Base-by-base conservation (phyloP, 2,329 filamentous ascomycete species). In the Basipetospora sp. region DNA sequence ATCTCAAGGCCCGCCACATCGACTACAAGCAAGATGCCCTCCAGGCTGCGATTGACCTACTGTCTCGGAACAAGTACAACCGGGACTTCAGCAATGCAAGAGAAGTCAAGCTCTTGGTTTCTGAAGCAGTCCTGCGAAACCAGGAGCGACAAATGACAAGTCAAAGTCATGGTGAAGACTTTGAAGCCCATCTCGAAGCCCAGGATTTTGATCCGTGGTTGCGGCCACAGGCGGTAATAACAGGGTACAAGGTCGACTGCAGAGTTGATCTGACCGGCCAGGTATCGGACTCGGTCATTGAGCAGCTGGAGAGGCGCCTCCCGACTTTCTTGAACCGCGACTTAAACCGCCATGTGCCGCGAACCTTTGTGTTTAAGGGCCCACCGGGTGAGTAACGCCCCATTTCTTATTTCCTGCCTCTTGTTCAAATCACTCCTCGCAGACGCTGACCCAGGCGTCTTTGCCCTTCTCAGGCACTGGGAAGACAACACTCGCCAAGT, bases 61-160 rank as follows among this genome's bases (percentile, higher is more conserved):
- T 86, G 0, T 55, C 57, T 6, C 64, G 76, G 4, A 67, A 69
- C 2, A 69, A 77, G 1, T 78, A 19, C 26, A 17, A 28, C 1
- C 67, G 68, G 0, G 69, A 80, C 43, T 83, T 81, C 50, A 73
- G 81, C 1, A 87, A 88, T 46, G 80, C 72, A 0, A 73, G 79
- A 0, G 80, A 84, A 43, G 69, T 88, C n/a, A 78, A 88, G 33
- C 80, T 70, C 14, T 50, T 84, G 1, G 73, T 66, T 42, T 63
- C 71, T 43, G 63, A 77, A 4, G 59, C 55, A 0, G 58, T 65
- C 1, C 52, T 37, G 0, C 44, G 43, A 4, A 34, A 29, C 35
- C 17, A 25, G n/a, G 9, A 27, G 25, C 25, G 25, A 27, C 25
- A 27, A 8, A 27, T 27, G 25, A 27, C 25, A 27, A 13, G 25